Conservation (phyloP, 2,329 filamentous ascomycete genomes). For the Pseudopyricularia cyperi region DNA sequence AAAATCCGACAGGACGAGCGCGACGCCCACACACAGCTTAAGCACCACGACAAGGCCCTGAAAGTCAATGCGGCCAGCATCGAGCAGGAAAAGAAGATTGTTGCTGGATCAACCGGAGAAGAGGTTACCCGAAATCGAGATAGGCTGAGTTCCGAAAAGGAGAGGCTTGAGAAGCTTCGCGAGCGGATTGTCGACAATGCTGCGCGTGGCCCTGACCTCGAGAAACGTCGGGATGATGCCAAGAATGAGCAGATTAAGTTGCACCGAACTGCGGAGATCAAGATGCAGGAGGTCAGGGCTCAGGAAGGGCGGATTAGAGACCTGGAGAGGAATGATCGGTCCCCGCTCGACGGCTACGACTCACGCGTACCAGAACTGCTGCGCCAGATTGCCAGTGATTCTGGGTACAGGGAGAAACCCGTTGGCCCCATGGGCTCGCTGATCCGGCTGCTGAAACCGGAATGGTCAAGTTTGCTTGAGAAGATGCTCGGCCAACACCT, state of each 20-base stretch:
- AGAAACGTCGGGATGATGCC: conserved; percentile 18
- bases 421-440: conserved; percentile 75
- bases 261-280: conserved; percentile 22
- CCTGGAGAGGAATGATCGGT: conserved; percentile 43
- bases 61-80: conserved; percentile 33
- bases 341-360: conserved; percentile 52
- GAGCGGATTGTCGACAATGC: conserved; percentile 16
- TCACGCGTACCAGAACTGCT: conserved; percentile 50
- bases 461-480: conserved; percentile 78
- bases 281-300: conserved; percentile 39
- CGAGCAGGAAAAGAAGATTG: conserved; percentile 41
- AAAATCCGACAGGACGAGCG: conserved; percentile 51
- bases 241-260: conserved; percentile 17
- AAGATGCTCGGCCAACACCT: conserved; percentile 57
- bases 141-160: conserved; percentile 42
- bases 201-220: conserved; percentile 16
- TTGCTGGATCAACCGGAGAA: conserved; percentile 54
- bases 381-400: conserved; percentile 54
- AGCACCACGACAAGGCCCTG: conserved; percentile 33
- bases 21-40: conserved; percentile 46
- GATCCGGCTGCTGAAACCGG: conserved; percentile 61
- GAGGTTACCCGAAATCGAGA: conserved; percentile 47
- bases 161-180: conserved; percentile 29
- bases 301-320: conserved; percentile 35
- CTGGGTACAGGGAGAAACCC: conserved; percentile 55